Base-by-base conservation (phyloP, 2,329 filamentous ascomycete genomes). In the Verticillium longisporum region DNA sequence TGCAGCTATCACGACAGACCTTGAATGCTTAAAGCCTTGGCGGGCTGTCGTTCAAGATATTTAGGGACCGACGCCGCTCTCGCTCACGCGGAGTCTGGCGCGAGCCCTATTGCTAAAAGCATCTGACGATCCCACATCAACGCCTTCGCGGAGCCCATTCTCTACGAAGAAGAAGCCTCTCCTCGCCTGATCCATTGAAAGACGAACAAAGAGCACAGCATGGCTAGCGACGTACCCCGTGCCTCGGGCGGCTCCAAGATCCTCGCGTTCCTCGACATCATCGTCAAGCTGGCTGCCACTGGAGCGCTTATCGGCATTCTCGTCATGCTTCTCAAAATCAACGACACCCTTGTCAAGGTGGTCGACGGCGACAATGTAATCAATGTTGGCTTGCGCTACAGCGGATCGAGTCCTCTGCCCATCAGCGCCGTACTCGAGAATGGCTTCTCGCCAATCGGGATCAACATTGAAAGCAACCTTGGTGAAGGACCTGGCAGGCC, bases 251-350 rank as follows among this genome's bases (percentile, higher is more conserved):
- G n/a, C 26, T 58, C 56, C 14, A 58, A 50, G 26, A 7, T 58
- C 15, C 10, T 58, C 21, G 38, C 26, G 21, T 33, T 58, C 37
- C 31, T 58, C 14, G 56, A 58, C 14, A 21, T 58, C 14, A 6
- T 58, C 38, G 32, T 58, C 56, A 58, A 58, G 56, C 56, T 58
- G 14, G 21, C 32, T 4, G 56, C 37, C 21, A 41, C 36, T 5
- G 56, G 56, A 13, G 56, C 56, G 37, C 56, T 58, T 6, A 14
- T 58, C 31, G 56, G 56, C 14, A 58, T 58, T 6, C 56, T 58
- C 34, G 56, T 50, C 34, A 31, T 58, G 10, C 56, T 58, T 18
- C 21, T 45, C 21, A 38, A 45, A 38, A 41, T 58, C 18, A 45
- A 58, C 38, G 26, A 58, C 11, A 41, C 34, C 13, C 31, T 58